Percentiles rank a stretch among this genome's conserved stretches.
Conservation (phyloP, 2,329 filamentous ascomycete genomes). For the Celoporthe dispersa region DNA sequence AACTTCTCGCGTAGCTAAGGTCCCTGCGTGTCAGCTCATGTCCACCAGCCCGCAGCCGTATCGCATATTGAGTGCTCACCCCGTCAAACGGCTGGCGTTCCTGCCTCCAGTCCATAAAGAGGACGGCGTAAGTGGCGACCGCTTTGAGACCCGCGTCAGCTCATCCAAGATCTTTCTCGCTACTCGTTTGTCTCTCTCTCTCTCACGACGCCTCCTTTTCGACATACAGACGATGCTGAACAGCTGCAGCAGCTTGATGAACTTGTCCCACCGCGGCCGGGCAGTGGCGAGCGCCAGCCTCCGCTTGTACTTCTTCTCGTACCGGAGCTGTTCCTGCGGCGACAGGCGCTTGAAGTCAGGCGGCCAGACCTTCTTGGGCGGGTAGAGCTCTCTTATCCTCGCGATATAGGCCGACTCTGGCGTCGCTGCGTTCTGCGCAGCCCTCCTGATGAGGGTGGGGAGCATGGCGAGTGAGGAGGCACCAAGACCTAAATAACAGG, state of each 20-base stretch:
- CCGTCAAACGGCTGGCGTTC: slow-evolving; percentile 54
- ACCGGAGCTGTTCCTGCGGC: slow-evolving; percentile 73
- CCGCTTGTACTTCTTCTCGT: slow-evolving; percentile 79
- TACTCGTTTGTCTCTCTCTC: no score
- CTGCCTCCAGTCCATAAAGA: slow-evolving; percentile 64
- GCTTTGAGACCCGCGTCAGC: slow-evolving; percentile 41
- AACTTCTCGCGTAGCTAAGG: slow-evolving; percentile 34
- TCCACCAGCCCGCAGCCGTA: background rate
- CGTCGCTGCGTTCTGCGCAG: slow-evolving; percentile 37
- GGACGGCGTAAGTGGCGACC: slow-evolving; percentile 58
- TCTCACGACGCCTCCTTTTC: background rate
- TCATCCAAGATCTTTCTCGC: background rate
- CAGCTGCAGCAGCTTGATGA: slow-evolving; percentile 67
- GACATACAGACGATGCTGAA: slow-evolving; percentile 59
- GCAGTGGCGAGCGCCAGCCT: slow-evolving; percentile 65
- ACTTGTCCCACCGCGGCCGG: slow-evolving; percentile 68
- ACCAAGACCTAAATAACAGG: no score
- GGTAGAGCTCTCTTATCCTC: slow-evolving; percentile 56
- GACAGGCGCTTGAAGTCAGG: slow-evolving; percentile 74
- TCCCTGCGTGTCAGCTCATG: slow-evolving; percentile 13
- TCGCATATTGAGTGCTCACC: slow-evolving; percentile 40
- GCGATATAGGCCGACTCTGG: slow-evolving; percentile 22
- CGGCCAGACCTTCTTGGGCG: slow-evolving; percentile 75
- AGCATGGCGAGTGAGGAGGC: slow-evolving; percentile 45
- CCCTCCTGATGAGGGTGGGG: slow-evolving; percentile 49